Conservation (phyloP, 2,329 filamentous ascomycete genomes). For the Orbilia oligospora region DNA sequence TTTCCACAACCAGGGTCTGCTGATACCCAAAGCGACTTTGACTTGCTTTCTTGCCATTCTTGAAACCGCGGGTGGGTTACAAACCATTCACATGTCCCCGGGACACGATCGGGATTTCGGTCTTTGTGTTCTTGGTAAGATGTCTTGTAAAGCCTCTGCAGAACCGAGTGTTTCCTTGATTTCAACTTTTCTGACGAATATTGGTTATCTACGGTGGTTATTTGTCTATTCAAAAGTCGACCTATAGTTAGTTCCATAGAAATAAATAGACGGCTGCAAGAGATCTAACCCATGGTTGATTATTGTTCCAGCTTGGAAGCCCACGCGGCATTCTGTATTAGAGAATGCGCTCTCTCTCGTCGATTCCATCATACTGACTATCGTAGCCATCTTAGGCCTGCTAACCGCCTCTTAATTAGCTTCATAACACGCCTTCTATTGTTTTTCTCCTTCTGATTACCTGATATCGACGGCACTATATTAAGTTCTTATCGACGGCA, state of each 20-base stretch:
- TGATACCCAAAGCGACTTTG: slow-evolving; percentile 66
- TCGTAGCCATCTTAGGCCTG: background rate
- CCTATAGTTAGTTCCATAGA: background rate
- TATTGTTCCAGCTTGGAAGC: slow-evolving; percentile 5
- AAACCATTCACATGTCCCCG: slow-evolving; percentile 20
- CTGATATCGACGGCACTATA: too few species aligned
- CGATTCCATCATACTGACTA: background rate
- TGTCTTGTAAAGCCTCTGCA: background rate
- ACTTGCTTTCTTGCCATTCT: slow-evolving; percentile 44
- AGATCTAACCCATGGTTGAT: slow-evolving; percentile 2
- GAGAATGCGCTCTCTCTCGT: background rate
- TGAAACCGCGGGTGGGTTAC: background rate
- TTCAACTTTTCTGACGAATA: background rate
- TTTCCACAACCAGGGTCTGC: slow-evolving; percentile 69
- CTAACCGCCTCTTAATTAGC: too few species aligned
- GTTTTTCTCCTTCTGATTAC: too few species aligned
- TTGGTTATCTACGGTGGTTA: background rate
- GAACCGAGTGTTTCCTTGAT: background rate
- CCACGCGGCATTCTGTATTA: background rate
- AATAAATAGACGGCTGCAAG: background rate
- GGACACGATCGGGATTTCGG: slow-evolving; percentile 4
- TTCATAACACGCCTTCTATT: too few species aligned
- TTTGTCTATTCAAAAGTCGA: background rate
- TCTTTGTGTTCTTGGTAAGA: slow-evolving; percentile 17
- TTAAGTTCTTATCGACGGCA: too few species aligned